Base-by-base conservation (phyloP, 2,329 filamentous ascomycete species). In the Pseudocercospora eumusae region DNA sequence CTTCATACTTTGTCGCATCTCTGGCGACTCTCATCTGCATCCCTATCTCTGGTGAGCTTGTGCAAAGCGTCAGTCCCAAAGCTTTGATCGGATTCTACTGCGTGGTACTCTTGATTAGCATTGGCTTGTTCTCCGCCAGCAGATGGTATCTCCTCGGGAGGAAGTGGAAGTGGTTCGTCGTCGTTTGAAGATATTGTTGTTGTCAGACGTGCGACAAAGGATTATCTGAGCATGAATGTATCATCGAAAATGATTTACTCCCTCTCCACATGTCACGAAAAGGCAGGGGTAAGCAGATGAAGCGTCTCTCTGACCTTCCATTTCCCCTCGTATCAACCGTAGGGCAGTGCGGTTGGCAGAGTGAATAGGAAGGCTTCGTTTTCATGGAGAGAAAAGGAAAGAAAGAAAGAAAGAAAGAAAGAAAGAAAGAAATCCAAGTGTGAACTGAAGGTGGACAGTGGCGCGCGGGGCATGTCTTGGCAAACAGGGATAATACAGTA, bases 321-420 rank as follows among this genome's bases (percentile, higher is more conserved):
- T 87, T 88, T 88, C 86, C 86, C 86, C 85, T 88, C 86, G 83
- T 82, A 76, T 78, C 79, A 82, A 81, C 80, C 83, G 85, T 81
- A 79, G 83, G 56, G 59, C 68, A 75, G 76, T 76, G 79, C 80
- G 75, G 80, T 83, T 83, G 79, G 80, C 82, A 85, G 85, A 88
- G 85, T 87, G 85, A 87, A 88, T 88, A 86, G 82, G 84, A 76
- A 79, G 77, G 78, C 75, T 70, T 69, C 67, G 70, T 75, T 79
- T 79, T 75, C 74, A 71, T 76, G 68, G 68, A 71, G 68, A 72
- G 69, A 73, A 70, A 67, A 69, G 68, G 66, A 63, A 65, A 64
- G 67, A 66, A 64, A 68, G 69, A 36, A n/a, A n/a, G n/a, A n/a
- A n/a, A n/a, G n/a, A n/a, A n/a, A n/a, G n/a, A n/a, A n/a, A n/a